A percentile compares a stretch with the other conserved stretches of the same genome.
phyloP scores from a whole-genome alignment of 2,329 filamentous ascomycete species.

The Ceratocystis diversiconidia region DNA sequence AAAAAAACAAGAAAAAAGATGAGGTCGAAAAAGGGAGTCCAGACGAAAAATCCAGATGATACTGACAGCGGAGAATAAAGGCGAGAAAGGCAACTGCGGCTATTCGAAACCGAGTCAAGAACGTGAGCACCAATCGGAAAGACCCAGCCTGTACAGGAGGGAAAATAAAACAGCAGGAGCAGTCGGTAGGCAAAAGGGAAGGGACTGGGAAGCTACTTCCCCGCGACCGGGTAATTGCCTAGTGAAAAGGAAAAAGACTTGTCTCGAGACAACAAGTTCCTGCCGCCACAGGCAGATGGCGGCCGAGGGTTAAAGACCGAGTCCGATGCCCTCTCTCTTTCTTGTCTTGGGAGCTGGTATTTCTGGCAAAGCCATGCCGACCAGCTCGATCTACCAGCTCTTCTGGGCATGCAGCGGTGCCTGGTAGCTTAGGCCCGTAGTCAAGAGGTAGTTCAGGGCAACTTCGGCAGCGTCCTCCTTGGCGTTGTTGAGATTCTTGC shows the following conservation, averaged over 20 bases:
- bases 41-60: too few relatives aligned
- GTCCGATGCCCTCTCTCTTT: not conserved
- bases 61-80: too few relatives aligned
- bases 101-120: too few relatives aligned
- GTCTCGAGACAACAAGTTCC: not conserved
- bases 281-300: not conserved
- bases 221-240: not conserved
- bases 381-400: not conserved
- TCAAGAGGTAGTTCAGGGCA: conserved; percentile 44
- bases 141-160: too few relatives aligned
- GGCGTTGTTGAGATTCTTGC: conserved; percentile 73
- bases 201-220: not conserved
- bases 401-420: not conserved
- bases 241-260: not conserved
- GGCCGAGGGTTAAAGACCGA: not conserved
- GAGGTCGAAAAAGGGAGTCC: too few relatives aligned
- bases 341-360: not conserved
- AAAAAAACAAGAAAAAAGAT: not conserved
- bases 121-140: too few relatives aligned
- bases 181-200: too few relatives aligned
- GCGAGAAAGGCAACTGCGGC: too few relatives aligned
- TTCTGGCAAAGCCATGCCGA: not conserved
- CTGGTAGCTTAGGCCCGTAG: not conserved
- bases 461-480: conserved; percentile 84
- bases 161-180: too few relatives aligned